Percentiles rank a stretch among this genome's conserved stretches.
These are phyloP conservation scores for Metschnikowia shivogae DNA, from an alignment of 805 yeast genomes.

Conservation along the genomic window DNA sequence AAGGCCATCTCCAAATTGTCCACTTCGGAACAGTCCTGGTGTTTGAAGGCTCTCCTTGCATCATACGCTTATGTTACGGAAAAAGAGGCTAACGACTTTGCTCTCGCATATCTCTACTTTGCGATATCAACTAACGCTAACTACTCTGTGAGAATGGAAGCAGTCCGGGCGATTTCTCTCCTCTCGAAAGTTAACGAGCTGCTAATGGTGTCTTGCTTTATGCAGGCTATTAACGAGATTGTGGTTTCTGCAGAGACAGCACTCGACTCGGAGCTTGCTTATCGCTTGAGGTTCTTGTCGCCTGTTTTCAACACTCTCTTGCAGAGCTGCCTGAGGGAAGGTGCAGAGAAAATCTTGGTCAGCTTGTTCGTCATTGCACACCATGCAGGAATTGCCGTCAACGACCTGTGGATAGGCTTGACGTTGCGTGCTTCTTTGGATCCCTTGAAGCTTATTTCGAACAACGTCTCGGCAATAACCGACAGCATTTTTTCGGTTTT, in stretches of 20 bases:
- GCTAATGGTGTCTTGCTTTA: constrained; percentile 40
- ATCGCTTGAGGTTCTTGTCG: constrained; percentile 20
- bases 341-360: constrained; percentile 19
- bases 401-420: constrained; percentile 74
- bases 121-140: constrained; percentile 39
- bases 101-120: constrained; percentile 48
- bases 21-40: constrained; percentile 50
- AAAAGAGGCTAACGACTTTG: constrained; percentile 23
- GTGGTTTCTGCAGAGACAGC: constrained; percentile 14
- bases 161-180: constrained; percentile 27
- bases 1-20: constrained; percentile 51
- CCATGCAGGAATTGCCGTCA: constrained; percentile 27
- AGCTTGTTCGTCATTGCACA: constrained; percentile 28
- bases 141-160: constrained; percentile 30
- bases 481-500: constrained; percentile 17
- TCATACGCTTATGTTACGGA: constrained; percentile 20
- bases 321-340: constrained; percentile 16
- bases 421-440: constrained; percentile 57
- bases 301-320: constrained; percentile 26
- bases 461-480: constrained; percentile 21
- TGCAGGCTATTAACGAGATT: constrained; percentile 37
- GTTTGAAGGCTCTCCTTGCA: constrained; percentile 41
- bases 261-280: constrained; percentile 14
- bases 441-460: constrained; percentile 44
- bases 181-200: constrained; percentile 22